phyloP scores from a whole-genome alignment of 495 filamentous ascomycete species.

The Neurospora sp. region DNA sequence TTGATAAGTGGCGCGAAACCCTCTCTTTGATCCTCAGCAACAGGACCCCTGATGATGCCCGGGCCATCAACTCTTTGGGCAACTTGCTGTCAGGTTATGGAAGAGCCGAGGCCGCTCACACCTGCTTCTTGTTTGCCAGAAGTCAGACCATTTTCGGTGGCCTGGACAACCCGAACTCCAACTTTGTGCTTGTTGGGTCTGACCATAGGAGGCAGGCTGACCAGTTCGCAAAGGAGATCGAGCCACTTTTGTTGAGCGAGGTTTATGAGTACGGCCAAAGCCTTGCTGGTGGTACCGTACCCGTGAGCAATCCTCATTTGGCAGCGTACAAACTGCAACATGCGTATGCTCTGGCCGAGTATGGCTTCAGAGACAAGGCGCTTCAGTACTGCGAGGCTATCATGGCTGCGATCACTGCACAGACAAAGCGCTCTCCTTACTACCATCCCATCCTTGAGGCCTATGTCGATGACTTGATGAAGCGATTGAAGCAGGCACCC shows the following conservation, averaged over 20 bases:
- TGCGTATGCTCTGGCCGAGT: conserved; percentile 72
- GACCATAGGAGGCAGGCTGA: conserved; percentile 60
- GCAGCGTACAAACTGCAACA: conserved; percentile 83
- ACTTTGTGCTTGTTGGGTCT: conserved; percentile 73
- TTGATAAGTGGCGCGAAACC: conserved; percentile 91
- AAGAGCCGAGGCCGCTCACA: conserved; percentile 80
- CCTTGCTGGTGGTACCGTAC: conserved; percentile 43
- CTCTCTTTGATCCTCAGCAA: conserved; percentile 78
- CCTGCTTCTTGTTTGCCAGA: conserved; percentile 60
- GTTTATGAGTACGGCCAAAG: conserved; percentile 81
- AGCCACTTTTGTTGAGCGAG: conserved; percentile 80
- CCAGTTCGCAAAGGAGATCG: conserved; percentile 64
- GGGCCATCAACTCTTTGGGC: conserved; percentile 69
- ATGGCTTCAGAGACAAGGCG: conserved; percentile 71
- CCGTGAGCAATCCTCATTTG: conserved; percentile 66
- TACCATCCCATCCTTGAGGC: conserved; percentile 64
- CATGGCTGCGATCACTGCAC: conserved; percentile 63
- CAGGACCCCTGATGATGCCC: conserved; percentile 65
- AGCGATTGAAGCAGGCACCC: conserved; percentile 71
- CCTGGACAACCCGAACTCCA: conserved; percentile 67
- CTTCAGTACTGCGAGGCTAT: conserved; percentile 88
- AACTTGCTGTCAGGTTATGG: conserved; percentile 79
- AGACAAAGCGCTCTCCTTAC: conserved; percentile 74
- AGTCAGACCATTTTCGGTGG: conserved; percentile 60
- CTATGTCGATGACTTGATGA: conserved; percentile 72